Conservation (phyloP, 768 basidiomycete species). For the Exidia glandulosa region DNA sequence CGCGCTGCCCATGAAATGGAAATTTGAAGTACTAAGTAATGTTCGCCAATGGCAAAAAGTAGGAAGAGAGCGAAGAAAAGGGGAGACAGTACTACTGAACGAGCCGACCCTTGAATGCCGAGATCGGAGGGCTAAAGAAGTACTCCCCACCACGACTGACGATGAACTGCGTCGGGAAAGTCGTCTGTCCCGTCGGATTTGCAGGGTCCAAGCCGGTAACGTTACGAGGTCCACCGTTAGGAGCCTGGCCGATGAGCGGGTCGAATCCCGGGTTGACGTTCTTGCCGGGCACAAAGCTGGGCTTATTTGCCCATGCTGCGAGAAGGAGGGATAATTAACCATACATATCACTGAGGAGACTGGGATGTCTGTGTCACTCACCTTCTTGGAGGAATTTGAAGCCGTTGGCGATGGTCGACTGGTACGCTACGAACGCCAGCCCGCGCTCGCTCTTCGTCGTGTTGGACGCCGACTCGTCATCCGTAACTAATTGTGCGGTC, state of each 20-base stretch:
- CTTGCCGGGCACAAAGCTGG: not conserved
- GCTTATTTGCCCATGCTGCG: not conserved
- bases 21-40: no score
- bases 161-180: not conserved
- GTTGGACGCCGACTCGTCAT: not conserved
- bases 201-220: no score
- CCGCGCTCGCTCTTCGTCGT: constrained; percentile 31
- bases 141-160: not conserved
- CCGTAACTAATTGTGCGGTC: not conserved
- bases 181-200: not conserved
- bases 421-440: constrained; percentile 27
- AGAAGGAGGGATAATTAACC: no score
- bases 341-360: no score
- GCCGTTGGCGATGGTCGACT: constrained; percentile 19
- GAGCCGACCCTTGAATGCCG: not conserved
- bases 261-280: not conserved
- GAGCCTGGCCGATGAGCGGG: not conserved
- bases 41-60: no score
- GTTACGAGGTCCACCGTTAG: no score
- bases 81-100: not conserved
- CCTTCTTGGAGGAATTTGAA: constrained; percentile 20
- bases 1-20: no score
- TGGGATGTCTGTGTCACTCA: no score
- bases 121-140: not conserved
- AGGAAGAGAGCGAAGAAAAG: no score